Evolutionary conservation across 1,284 basidiomycete genomes (phyloP).

Genomic region (Bothia castanella): DNA sequence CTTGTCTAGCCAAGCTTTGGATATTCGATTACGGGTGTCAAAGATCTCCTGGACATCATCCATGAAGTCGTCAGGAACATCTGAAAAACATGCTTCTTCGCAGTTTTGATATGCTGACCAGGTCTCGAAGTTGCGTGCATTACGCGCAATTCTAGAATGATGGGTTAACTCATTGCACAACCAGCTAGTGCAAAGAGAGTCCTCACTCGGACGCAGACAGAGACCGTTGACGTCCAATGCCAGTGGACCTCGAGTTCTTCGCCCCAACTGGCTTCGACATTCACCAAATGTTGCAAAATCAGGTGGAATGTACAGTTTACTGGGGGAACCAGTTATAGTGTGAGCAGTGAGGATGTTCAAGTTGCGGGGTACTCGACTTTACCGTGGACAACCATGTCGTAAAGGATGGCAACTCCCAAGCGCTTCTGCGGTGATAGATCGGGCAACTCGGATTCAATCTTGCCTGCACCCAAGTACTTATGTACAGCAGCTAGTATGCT

Average conservation of each 20-base stretch:
- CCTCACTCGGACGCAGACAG: constrained; percentile 33
- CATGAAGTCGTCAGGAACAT: constrained; percentile 35
- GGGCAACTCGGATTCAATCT: constrained; percentile 1
- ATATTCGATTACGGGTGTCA: constrained; percentile 28
- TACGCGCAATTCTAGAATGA: constrained; percentile 38
- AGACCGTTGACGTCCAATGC: constrained; percentile 27
- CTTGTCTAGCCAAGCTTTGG: constrained; percentile 35
- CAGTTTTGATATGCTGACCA: constrained; percentile 40
- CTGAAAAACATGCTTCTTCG: constrained; percentile 37
- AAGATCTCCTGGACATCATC: constrained; percentile 35
- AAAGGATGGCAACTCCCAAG: constrained; percentile 6
- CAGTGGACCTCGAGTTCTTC: constrained; percentile 16
- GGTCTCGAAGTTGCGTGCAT: constrained; percentile 39
- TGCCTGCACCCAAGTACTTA: constrained; percentile 1
- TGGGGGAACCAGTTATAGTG: background rate
- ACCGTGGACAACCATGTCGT: constrained; percentile 13
- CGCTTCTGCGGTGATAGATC: constrained; percentile 1
- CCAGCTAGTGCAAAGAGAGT: background rate
- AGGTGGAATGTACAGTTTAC: background rate
- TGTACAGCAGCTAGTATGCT: constrained; percentile 2
- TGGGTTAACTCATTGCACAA: background rate
- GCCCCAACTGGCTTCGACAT: constrained; percentile 24
- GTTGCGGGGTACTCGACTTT: background rate
- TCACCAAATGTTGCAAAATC: background rate
- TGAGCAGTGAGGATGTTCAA: constrained; percentile 10